phyloP scores from a whole-genome alignment of 306 rosid genomes.

The Prunus salicina region DNA sequence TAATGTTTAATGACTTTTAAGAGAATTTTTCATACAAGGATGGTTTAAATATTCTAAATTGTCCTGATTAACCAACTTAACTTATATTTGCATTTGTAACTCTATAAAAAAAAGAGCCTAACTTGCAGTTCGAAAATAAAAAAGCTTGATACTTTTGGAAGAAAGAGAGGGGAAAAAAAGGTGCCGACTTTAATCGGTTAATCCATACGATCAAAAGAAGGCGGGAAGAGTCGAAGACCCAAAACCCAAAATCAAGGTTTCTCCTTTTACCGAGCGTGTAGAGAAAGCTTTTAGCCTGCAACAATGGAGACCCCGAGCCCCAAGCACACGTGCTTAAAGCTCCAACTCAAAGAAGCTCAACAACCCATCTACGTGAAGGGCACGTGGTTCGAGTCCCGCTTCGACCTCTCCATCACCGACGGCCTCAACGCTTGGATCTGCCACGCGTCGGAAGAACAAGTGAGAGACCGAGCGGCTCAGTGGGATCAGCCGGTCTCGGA shows the following conservation, averaged over 20 bases:
- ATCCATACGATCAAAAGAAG: not conserved
- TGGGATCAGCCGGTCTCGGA: conserved; percentile 83
- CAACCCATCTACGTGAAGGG: conserved; percentile 67
- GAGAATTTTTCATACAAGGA: no score
- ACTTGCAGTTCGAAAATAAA: no score
- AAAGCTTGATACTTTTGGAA: no score
- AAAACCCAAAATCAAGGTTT: not conserved
- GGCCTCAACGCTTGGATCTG: conserved; percentile 70
- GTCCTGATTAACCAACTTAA: rapidly evolving
- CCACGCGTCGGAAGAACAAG: conserved; percentile 68
- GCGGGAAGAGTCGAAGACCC: not conserved
- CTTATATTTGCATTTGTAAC: no score
- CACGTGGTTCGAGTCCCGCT: conserved; percentile 55
- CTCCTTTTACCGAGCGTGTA: not conserved
- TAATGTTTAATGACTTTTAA: no score
- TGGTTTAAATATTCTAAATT: no score
- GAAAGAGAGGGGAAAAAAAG: not conserved
- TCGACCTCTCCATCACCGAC: conserved; percentile 70
- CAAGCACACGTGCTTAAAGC: conserved; percentile 68
- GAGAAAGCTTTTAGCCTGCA: not conserved
- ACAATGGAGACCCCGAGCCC: conserved; percentile 39
- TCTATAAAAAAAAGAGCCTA: no score
- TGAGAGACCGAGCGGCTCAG: conserved; percentile 69
- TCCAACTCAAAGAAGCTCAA: conserved; percentile 28
- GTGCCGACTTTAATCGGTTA: not conserved